Conservation (phyloP, 2,329 filamentous ascomycete species). For the Phaeosphaeriaceae sp. region DNA sequence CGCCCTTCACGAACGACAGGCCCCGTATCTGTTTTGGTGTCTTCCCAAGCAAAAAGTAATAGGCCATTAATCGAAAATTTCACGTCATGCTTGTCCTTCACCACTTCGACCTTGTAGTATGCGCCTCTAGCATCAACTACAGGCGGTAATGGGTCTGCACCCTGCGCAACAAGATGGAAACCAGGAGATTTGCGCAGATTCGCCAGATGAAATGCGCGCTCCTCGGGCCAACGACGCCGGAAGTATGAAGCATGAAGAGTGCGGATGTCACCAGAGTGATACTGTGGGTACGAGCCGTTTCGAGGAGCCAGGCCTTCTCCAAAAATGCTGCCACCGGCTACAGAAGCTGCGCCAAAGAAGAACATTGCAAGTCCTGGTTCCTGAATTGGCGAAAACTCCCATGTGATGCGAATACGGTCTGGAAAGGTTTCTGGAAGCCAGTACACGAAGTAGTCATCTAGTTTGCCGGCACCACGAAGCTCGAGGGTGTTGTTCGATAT, state of each 20-base stretch:
- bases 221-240: constrained; percentile 29
- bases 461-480: constrained; percentile 31
- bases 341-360: constrained; percentile 42
- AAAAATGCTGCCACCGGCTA: constrained; percentile 37
- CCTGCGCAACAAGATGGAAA: constrained; percentile 37
- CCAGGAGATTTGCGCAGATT: constrained; percentile 42
- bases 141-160: constrained; percentile 37
- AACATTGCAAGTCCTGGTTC: constrained; percentile 46
- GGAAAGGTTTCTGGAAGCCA: constrained; percentile 44
- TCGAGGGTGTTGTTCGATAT: constrained; percentile 36
- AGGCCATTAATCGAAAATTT: constrained; percentile 38
- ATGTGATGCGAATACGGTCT: constrained; percentile 40
- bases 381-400: constrained; percentile 40
- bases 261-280: constrained; percentile 28
- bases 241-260: constrained; percentile 28
- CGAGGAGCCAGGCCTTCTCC: constrained; percentile 30
- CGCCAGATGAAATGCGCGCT: constrained; percentile 37
- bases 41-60: constrained; percentile 34
- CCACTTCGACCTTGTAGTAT: constrained; percentile 40
- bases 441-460: constrained; percentile 41
- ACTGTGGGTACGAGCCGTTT: constrained; percentile 36
- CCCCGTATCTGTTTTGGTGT: constrained; percentile 35
- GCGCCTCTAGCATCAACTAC: constrained; percentile 36
- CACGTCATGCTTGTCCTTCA: constrained; percentile 39
- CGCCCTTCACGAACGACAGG: constrained; percentile 31